A percentile compares a stretch with the other conserved stretches of the same genome.
These are phyloP conservation scores for Phytophthora pluvialis DNA, from an alignment of 352 stramenopile species.

Conservation along the genomic window DNA sequence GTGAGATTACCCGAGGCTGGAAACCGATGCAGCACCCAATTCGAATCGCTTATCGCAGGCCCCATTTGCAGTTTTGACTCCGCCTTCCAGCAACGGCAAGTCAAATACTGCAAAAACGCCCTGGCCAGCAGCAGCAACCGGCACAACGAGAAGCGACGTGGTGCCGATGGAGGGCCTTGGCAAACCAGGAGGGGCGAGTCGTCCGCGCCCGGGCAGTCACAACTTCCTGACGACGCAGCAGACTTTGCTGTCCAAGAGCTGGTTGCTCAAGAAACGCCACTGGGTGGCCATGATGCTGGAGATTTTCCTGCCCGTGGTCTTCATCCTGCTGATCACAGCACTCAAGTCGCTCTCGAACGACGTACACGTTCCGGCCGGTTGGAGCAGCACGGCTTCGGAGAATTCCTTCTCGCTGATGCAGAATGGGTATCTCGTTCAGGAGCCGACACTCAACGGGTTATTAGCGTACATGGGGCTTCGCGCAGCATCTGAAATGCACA, in stretches of 20 bases:
- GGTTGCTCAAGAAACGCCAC: constrained; percentile 75
- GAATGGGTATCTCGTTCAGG: constrained; percentile 48
- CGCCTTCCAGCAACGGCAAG: background rate
- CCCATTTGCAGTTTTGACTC: constrained; percentile 29
- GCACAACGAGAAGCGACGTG: background rate
- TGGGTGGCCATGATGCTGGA: constrained; percentile 57
- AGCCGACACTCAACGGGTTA: constrained; percentile 61
- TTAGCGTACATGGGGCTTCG: constrained; percentile 52
- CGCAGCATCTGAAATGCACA: constrained; percentile 40
- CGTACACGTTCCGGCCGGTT: constrained; percentile 66
- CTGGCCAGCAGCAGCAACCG: background rate
- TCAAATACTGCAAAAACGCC: background rate
- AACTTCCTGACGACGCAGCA: constrained; percentile 26
- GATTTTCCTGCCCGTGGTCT: constrained; percentile 66
- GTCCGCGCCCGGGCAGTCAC: constrained; percentile 6
- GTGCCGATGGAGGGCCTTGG: constrained; percentile 15
- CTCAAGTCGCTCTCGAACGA: constrained; percentile 63
- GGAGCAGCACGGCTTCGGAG: constrained; percentile 42
- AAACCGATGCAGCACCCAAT: constrained; percentile 25
- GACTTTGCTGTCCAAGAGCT: constrained; percentile 80
- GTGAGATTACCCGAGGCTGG: background rate
- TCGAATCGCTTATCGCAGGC: background rate
- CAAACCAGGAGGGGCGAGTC: constrained; percentile 18
- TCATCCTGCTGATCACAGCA: constrained; percentile 64
- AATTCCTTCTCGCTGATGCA: constrained; percentile 42